These are phyloP conservation scores for Solanum chilense DNA, from an alignment of 257 asterid species.

Conservation along the genomic window DNA sequence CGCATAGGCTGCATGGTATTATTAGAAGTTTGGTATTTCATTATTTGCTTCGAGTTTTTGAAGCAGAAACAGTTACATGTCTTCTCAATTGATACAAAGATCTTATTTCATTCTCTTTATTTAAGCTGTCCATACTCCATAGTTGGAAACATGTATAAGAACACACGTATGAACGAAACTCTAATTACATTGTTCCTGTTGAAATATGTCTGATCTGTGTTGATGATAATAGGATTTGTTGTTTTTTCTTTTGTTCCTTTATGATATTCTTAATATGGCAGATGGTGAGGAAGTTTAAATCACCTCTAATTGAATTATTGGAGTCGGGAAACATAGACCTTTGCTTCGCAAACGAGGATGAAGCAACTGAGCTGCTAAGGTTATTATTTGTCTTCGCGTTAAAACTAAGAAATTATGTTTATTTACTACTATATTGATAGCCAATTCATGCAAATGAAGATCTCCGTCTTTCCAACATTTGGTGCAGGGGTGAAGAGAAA, in stretches of 20 bases:
- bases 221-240: no score
- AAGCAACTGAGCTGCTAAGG: constrained; percentile 82
- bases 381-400: constrained; percentile 9
- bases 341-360: constrained; percentile 98
- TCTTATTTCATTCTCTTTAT: not conserved
- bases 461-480: not conserved
- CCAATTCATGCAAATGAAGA: not conserved
- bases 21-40: not conserved
- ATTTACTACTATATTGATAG: not conserved
- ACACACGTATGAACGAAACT: not conserved
- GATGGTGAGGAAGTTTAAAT: constrained; percentile 88
- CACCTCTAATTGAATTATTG: constrained; percentile 59
- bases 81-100: not conserved
- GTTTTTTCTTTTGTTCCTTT: not conserved
- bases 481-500: constrained; percentile 40
- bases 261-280: constrained; percentile 6
- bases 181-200: not conserved
- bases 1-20: not conserved
- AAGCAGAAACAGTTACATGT: not conserved
- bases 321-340: constrained; percentile 86
- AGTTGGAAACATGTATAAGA: not conserved
- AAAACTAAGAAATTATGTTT: not conserved
- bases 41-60: not conserved
- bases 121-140: not conserved
- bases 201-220: not conserved